Evolutionary conservation across 805 yeast species (phyloP).

Genomic region (Candida cerambycidarum): DNA sequence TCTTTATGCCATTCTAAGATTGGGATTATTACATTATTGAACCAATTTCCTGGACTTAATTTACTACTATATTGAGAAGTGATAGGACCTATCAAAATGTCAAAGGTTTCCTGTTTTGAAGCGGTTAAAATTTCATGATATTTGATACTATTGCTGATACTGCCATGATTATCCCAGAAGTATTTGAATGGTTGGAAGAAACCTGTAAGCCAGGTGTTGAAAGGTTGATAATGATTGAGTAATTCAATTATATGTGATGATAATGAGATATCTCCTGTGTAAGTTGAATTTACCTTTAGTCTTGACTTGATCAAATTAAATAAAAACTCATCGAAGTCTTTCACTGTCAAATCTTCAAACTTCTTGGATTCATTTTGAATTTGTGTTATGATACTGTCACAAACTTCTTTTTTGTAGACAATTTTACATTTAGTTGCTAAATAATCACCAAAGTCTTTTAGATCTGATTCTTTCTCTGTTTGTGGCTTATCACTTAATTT

Average conservation of each 20-base stretch:
- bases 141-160: slow-evolving; percentile 8
- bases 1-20: slow-evolving; percentile 20
- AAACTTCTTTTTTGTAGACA: not conserved
- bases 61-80: slow-evolving; percentile 14
- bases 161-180: slow-evolving; percentile 28
- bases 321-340: not conserved
- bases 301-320: slow-evolving; percentile 22
- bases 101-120: slow-evolving; percentile 18
- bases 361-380: not conserved
- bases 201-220: slow-evolving; percentile 28
- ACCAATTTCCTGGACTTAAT: slow-evolving; percentile 22
- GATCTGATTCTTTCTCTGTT: slow-evolving; percentile 10
- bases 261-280: slow-evolving; percentile 18
- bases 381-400: not conserved
- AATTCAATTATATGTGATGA: slow-evolving; percentile 17
- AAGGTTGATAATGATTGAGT: slow-evolving; percentile 17
- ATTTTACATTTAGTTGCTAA: slow-evolving; percentile 5
- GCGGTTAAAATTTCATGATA: slow-evolving; percentile 19
- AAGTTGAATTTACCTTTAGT: slow-evolving; percentile 20
- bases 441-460: slow-evolving; percentile 15
- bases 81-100: slow-evolving; percentile 25
- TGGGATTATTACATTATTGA: slow-evolving; percentile 31
- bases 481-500: not conserved
- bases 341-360: not conserved
- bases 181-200: slow-evolving; percentile 27